A percentile compares a stretch with the other conserved stretches of the same genome.
Conservation (phyloP, 2,329 filamentous ascomycete species). For the Daldinia eschscholtzii region DNA sequence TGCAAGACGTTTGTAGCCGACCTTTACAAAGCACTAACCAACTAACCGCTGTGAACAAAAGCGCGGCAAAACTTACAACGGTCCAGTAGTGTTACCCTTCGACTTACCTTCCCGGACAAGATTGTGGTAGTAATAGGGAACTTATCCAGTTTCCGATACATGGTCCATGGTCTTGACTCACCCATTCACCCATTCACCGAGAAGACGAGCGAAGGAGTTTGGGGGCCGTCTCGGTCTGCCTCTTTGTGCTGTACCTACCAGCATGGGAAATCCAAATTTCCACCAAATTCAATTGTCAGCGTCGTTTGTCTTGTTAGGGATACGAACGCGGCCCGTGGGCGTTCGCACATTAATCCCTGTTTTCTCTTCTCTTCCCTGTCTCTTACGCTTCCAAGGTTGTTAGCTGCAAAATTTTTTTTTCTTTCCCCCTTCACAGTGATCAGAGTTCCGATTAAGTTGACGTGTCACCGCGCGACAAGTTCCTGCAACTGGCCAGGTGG, state of each 20-base stretch:
- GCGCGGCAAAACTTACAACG: slow-evolving; percentile 27
- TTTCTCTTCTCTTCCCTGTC: slow-evolving; percentile 20
- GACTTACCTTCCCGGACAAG: slow-evolving; percentile 26
- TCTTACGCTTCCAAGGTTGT: slow-evolving; percentile 14
- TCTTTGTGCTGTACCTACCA: slow-evolving; percentile 24
- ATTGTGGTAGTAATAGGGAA: slow-evolving; percentile 14
- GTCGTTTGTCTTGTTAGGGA: slow-evolving; percentile 36
- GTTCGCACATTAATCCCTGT: slow-evolving; percentile 36
- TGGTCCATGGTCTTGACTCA: slow-evolving; percentile 2
- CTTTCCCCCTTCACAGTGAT: slow-evolving; percentile 8
- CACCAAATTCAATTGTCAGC: slow-evolving; percentile 22
- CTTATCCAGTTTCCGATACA: slow-evolving; percentile 34
- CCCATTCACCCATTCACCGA: slow-evolving; percentile 22
- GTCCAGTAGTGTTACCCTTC: slow-evolving; percentile 31
- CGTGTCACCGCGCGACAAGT: slow-evolving; percentile 36
- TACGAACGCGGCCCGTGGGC: slow-evolving; percentile 37
- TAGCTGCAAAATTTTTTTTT: slow-evolving; percentile 25
- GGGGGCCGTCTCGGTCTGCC: slow-evolving; percentile 33
- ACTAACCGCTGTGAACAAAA: slow-evolving; percentile 11
- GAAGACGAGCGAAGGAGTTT: slow-evolving; percentile 33
- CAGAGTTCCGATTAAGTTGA: slow-evolving; percentile 38
- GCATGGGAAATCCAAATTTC: slow-evolving; percentile 35
- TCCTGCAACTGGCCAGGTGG: slow-evolving; percentile 35
- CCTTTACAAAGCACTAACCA: slow-evolving; percentile 5
- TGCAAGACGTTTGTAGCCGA: slow-evolving; percentile 29